phyloP scores from a whole-genome alignment of 163 green algal species.

The Smithsoniella earleae region DNA sequence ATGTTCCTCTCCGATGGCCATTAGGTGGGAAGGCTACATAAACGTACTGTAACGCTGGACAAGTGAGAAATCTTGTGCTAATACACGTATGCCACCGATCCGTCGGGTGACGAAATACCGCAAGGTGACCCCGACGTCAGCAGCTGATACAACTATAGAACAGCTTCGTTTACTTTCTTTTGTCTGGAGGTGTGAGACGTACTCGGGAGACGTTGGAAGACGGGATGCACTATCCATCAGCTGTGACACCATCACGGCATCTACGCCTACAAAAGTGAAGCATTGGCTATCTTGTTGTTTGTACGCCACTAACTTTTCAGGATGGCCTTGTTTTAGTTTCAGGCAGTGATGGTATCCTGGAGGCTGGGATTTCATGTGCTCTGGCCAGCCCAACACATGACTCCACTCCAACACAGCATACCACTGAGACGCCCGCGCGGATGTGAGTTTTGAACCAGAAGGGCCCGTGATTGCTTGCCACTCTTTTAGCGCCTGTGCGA shows the following conservation, averaged over 20 bases:
- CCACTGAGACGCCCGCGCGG: not conserved
- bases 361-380: not conserved
- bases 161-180: too few relatives aligned
- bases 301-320: not conserved
- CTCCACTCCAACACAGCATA: not conserved
- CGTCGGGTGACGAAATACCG: too few relatives aligned
- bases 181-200: too few relatives aligned
- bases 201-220: too few relatives aligned
- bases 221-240: too few relatives aligned
- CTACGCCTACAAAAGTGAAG: conserved; percentile 2
- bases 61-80: too few relatives aligned
- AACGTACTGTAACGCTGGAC: too few relatives aligned
- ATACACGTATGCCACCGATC: too few relatives aligned
- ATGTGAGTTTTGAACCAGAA: not conserved
- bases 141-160: too few relatives aligned
- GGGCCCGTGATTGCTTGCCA: conserved; percentile 16
- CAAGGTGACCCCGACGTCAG: too few relatives aligned
- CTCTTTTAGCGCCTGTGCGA: not conserved
- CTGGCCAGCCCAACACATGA: conserved; percentile 7
- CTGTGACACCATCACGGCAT: conserved; percentile 23
- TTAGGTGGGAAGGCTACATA: too few relatives aligned
- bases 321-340: not conserved
- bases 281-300: not conserved
- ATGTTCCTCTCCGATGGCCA: too few relatives aligned
- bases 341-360: not conserved